phyloP scores from a whole-genome alignment of 192 early-diverging fungal species.

The Coemansia pectinata region DNA sequence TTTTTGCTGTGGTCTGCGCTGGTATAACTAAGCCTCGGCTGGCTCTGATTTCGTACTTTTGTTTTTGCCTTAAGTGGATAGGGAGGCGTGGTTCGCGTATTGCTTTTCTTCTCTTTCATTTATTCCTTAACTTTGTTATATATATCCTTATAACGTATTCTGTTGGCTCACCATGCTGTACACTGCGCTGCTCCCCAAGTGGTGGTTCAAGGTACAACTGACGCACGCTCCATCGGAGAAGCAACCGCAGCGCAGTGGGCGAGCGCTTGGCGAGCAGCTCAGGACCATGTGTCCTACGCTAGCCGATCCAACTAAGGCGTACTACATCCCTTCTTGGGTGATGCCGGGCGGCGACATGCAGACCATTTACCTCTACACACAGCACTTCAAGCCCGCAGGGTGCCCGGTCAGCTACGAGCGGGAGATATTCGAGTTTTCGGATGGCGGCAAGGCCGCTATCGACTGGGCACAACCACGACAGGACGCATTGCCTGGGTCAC shows the following conservation, averaged over 20 bases:
- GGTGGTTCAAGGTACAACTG: slow-evolving; percentile 40
- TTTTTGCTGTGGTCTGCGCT: too few relatives aligned
- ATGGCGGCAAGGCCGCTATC: slow-evolving; percentile 43
- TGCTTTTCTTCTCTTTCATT: background rate
- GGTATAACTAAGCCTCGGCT: background rate
- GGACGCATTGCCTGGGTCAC: slow-evolving; percentile 12
- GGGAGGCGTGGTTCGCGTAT: background rate
- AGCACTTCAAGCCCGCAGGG: slow-evolving; percentile 51
- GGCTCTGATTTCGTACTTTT: background rate
- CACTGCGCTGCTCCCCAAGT: slow-evolving; percentile 34
- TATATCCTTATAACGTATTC: background rate
- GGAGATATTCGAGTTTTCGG: slow-evolving; percentile 49
- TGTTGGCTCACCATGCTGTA: slow-evolving; percentile 11
- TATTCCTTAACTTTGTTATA: background rate
- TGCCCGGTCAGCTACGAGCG: slow-evolving; percentile 46
- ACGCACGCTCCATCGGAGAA: slow-evolving; percentile 45
- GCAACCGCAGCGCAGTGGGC: slow-evolving; percentile 29
- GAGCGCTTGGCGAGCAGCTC: slow-evolving; percentile 35
- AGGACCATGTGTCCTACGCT: slow-evolving; percentile 57
- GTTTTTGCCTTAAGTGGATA: background rate
- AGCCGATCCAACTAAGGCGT: slow-evolving; percentile 53
- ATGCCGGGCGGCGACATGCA: slow-evolving; percentile 79
- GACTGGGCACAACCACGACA: slow-evolving; percentile 45
- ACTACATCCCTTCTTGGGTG: slow-evolving; percentile 68
- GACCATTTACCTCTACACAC: slow-evolving; percentile 60